phyloP scores from a whole-genome alignment of 345 rosid genomes.

The Ceriops decandra region DNA sequence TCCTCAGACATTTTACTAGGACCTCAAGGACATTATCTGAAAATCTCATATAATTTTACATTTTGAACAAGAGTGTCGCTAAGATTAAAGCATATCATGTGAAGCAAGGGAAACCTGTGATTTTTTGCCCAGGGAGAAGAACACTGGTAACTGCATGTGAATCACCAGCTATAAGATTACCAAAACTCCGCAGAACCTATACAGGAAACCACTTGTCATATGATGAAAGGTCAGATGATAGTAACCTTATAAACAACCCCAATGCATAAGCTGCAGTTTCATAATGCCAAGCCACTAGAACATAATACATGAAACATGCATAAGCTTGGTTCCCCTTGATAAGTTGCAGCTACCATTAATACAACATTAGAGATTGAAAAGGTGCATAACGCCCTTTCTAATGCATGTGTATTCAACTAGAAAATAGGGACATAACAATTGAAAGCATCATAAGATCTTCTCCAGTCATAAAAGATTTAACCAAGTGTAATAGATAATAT shows the following conservation, averaged over 20 bases:
- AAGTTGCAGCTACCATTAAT: too few relatives aligned
- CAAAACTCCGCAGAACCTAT: conserved; percentile 83
- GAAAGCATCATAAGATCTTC: background rate
- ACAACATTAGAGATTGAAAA: too few relatives aligned
- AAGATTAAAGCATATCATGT: conserved; percentile 12
- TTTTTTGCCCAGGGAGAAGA: conserved; percentile 58
- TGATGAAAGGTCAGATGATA: conserved; percentile 11
- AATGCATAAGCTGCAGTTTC: background rate
- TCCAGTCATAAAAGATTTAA: conserved; percentile 7
- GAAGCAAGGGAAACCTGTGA: conserved; percentile 46
- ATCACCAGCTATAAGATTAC: conserved; percentile 91
- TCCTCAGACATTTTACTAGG: conserved; percentile 77
- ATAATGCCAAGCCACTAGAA: too few relatives aligned
- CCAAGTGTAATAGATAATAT: background rate
- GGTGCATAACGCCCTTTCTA: too few relatives aligned
- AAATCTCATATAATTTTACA: conserved; percentile 18
- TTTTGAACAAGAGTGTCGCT: conserved; percentile 8
- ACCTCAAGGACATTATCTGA: conserved; percentile 63
- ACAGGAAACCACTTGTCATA: conserved; percentile 17
- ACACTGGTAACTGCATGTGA: conserved; percentile 53
- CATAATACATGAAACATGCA: too few relatives aligned
- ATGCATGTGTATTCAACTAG: too few relatives aligned
- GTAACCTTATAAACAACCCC: conserved; percentile 3
- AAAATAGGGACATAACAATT: background rate
- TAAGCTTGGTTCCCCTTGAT: too few relatives aligned